phyloP scores from a whole-genome alignment of 805 yeast species.

The Candida argentea region DNA sequence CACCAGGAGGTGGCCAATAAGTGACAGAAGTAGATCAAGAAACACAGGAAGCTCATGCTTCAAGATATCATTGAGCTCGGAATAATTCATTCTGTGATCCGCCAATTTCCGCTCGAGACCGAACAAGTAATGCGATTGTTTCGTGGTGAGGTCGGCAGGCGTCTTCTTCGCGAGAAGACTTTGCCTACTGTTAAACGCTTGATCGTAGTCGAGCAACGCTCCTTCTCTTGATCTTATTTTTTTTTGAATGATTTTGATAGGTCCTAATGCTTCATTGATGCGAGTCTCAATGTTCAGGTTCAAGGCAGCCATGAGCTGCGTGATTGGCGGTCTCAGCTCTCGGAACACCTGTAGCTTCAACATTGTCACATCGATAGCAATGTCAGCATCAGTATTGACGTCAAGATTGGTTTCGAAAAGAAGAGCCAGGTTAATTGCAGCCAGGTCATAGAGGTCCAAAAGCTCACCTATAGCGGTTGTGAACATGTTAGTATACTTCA shows the following conservation, averaged over 20 bases:
- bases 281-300: conserved; percentile 6
- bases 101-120: conserved; percentile 18
- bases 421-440: conserved; percentile 14
- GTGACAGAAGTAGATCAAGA: conserved; percentile 18
- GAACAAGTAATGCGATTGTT: conserved; percentile 17
- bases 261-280: conserved; percentile 7
- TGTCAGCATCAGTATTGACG: conserved; percentile 1
- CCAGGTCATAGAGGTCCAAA: conserved; percentile 7
- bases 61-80: conserved; percentile 24
- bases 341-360: conserved; percentile 5
- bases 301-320: conserved; percentile 7
- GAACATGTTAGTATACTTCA: conserved; percentile 8
- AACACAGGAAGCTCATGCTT: conserved; percentile 40
- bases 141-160: conserved; percentile 20
- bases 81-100: conserved; percentile 17
- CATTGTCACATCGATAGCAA: conserved; percentile 4
- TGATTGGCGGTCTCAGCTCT: conserved; percentile 7
- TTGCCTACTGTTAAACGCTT: conserved; percentile 17
- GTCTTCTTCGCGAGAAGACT: conserved; percentile 22
- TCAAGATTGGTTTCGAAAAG: not conserved
- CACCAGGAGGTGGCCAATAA: conserved; percentile 21
- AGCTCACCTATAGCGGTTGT: conserved; percentile 4
- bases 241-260: conserved; percentile 16
- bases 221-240: conserved; percentile 19
- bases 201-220: conserved; percentile 30